A percentile compares a stretch with the other conserved stretches of the same genome.
These are phyloP conservation scores for Clonostachys rosea DNA, from an alignment of 2,329 filamentous ascomycete species.

Conservation along the genomic window DNA sequence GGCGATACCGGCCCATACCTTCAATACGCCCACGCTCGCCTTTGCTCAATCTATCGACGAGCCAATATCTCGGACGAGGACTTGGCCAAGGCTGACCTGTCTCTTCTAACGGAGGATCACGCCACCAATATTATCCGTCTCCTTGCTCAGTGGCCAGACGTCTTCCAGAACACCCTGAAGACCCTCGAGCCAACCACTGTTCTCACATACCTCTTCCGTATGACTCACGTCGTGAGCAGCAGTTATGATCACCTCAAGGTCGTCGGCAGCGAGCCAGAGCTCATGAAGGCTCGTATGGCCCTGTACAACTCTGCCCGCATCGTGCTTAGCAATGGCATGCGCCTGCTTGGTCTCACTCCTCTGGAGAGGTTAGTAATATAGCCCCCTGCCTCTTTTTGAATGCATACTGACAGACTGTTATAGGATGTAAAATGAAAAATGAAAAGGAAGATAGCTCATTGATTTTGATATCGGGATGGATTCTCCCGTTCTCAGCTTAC, in stretches of 20 bases:
- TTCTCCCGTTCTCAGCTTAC: background rate
- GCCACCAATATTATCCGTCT: slow-evolving; percentile 70
- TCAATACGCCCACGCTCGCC: slow-evolving; percentile 75
- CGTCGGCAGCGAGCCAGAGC: slow-evolving; percentile 69
- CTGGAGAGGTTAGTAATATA: slow-evolving; percentile 49
- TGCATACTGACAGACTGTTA: background rate
- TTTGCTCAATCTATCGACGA: slow-evolving; percentile 59
- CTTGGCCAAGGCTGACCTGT: slow-evolving; percentile 59
- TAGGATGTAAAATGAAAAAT: too few species aligned
- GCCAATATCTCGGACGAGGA: slow-evolving; percentile 50
- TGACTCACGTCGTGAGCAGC: slow-evolving; percentile 75
- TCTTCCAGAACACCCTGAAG: slow-evolving; percentile 77
- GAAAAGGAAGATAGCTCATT: background rate
- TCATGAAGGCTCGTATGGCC: slow-evolving; percentile 65
- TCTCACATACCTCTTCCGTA: slow-evolving; percentile 70
- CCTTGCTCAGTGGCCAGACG: slow-evolving; percentile 81
- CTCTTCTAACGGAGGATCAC: slow-evolving; percentile 66
- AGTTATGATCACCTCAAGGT: slow-evolving; percentile 81
- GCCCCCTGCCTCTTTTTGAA: background rate
- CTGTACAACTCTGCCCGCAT: slow-evolving; percentile 73
- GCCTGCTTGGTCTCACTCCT: slow-evolving; percentile 70
- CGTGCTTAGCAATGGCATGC: slow-evolving; percentile 81
- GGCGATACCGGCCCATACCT: slow-evolving; percentile 83
- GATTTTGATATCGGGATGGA: background rate
- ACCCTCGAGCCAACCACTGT: slow-evolving; percentile 68